Percentiles rank a stretch among this genome's conserved stretches.
phyloP scores from a whole-genome alignment of 176 grass and related monocot species.

The Triticum timopheevii region DNA sequence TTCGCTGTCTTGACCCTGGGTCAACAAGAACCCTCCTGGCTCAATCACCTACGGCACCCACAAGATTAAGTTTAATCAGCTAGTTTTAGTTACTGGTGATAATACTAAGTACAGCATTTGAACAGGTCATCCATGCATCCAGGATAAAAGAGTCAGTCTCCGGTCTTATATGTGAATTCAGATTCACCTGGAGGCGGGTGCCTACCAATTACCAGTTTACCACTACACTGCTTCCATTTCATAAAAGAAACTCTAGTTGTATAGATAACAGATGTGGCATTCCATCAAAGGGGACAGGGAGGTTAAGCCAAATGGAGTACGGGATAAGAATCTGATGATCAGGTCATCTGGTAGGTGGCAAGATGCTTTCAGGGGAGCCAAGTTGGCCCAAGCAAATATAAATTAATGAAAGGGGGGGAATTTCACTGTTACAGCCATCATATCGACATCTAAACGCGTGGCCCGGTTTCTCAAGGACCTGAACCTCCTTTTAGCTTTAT shows the following conservation, averaged over 20 bases:
- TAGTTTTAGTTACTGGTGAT: not conserved
- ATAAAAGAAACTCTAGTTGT: not conserved
- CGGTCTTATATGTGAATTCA: not conserved
- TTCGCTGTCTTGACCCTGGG: not conserved
- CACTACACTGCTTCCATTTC: not conserved
- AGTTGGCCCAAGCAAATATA: not conserved
- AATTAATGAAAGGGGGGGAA: not conserved
- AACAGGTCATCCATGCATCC: not conserved
- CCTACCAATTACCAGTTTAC: not conserved
- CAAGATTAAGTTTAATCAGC: not conserved
- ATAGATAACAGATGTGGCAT: not conserved
- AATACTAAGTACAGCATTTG: not conserved
- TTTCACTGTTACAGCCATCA: not conserved
- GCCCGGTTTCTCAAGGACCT: not conserved
- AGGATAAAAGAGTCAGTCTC: not conserved
- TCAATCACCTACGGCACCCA: not conserved
- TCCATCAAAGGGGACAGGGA: not conserved
- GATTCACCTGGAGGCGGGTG: not conserved
- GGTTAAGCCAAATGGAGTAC: not conserved
- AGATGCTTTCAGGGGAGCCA: not conserved
- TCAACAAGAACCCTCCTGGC: not conserved
- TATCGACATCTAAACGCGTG: not conserved
- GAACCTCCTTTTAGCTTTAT: not conserved
- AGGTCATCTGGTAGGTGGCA: not conserved
- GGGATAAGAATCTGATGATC: not conserved